These are phyloP conservation scores for Phlyctochytrium bullatum DNA, from an alignment of 192 early-diverging fungal species.

Conservation along the genomic window DNA sequence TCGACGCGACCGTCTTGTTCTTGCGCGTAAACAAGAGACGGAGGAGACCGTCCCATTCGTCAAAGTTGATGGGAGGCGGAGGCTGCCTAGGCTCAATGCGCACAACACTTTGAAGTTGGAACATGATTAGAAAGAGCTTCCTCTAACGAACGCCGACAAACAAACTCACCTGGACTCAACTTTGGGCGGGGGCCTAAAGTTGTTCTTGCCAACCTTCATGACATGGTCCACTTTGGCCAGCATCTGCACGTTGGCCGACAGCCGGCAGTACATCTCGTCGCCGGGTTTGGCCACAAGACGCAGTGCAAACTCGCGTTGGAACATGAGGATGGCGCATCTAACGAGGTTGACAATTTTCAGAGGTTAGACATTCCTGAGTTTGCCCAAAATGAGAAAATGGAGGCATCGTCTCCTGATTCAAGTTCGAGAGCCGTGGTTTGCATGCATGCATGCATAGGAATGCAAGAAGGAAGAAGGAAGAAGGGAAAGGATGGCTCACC, in stretches of 20 bases:
- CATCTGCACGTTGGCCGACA: slow-evolving; percentile 92
- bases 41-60: slow-evolving; percentile 96
- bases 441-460: too few species aligned
- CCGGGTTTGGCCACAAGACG: slow-evolving; percentile 93
- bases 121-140: too few species aligned
- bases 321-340: slow-evolving; percentile 92
- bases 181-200: slow-evolving; percentile 95
- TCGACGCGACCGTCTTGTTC: slow-evolving; percentile 89
- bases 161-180: slow-evolving; percentile 67
- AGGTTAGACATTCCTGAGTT: too few species aligned
- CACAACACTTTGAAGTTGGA: slow-evolving; percentile 62
- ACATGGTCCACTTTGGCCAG: slow-evolving; percentile 92
- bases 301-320: slow-evolving; percentile 98
- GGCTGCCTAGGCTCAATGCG: slow-evolving; percentile 90
- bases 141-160: too few species aligned
- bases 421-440: too few species aligned
- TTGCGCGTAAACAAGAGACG: slow-evolving; percentile 90
- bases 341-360: background rate
- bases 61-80: slow-evolving; percentile 90
- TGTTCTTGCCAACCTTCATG: slow-evolving; percentile 94
- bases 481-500: slow-evolving; percentile 3
- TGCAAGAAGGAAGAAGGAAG: too few species aligned
- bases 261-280: slow-evolving; percentile 84
- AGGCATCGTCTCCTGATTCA: too few species aligned
- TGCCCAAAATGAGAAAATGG: too few species aligned